Evolutionary conservation across 192 early-diverging fungal genomes (phyloP), one percentile per base, ranked within the genome.

Genomic region (Dimargaris verticillata): DNA sequence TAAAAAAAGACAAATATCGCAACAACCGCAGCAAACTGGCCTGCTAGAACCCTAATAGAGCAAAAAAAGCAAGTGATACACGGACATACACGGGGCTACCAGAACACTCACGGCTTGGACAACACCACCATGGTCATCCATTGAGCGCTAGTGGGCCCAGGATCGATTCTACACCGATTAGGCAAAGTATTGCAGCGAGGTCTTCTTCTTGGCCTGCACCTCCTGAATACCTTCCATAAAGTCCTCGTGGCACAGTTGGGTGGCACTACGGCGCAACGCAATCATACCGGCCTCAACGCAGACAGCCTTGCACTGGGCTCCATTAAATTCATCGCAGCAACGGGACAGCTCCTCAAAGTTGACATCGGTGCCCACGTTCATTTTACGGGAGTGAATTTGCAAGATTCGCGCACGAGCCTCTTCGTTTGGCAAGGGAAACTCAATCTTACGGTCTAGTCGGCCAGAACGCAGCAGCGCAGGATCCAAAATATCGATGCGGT

Each of bases 151-250:
- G n/a, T n/a, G n/a, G n/a, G n/a, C n/a, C n/a, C n/a, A n/a, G n/a
- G n/a, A n/a, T n/a, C n/a, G n/a, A n/a, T n/a, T n/a, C n/a, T 48
- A 48, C 60, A 63, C 38, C 26, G 13, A 24, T 72, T 76, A 91
- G 44, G 88, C 88, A 78, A 88, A 91, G 75, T 91, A 91, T 74
- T 86, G 81, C 63, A 97, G 72, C 61, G 90, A 86, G 24, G 88
- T 95, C 83, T 95, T 95, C 83, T 98, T 98, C 87, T 94, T 95
- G 48, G 95, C 95, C 73, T 95, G 91, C 26, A 98, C 95, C 72
- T 98, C 95, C 63, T 92, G 86, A 62, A 95, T 95, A 51, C 87
- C 89, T 67, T 95, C 92, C 91, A 96, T 92, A 70, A 89, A 99
- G 64, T 99, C 95, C 71, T 99, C 95, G 62, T 99, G 95, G 48